Conservation (phyloP, 2,329 filamentous ascomycete genomes). For the Penicillium palitans region DNA sequence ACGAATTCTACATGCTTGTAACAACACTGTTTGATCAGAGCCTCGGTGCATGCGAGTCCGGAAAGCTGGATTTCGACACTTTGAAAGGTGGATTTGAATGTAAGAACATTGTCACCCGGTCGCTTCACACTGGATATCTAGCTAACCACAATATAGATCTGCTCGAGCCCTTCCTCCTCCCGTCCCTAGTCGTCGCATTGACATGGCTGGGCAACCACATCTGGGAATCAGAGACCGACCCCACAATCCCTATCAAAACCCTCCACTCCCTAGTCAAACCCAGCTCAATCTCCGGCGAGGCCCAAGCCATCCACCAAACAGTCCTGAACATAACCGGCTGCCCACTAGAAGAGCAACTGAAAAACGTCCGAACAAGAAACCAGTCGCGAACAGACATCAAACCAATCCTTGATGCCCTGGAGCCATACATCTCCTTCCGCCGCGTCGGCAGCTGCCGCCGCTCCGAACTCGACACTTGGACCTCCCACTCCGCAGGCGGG, state of each 20-base stretch:
- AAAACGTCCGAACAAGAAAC: conserved; percentile 51
- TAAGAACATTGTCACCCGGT: conserved; percentile 35
- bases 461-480: conserved; percentile 56
- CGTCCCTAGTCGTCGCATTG: conserved; percentile 60
- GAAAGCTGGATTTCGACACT: conserved; percentile 57
- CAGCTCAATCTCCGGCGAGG: conserved; percentile 59
- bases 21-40: conserved; percentile 64
- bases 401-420: conserved; percentile 53
- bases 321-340: conserved; percentile 59
- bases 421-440: conserved; percentile 53
- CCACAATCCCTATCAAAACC: conserved; percentile 55
- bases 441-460: conserved; percentile 48
- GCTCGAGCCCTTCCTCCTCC: conserved; percentile 63
- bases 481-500: conserved; percentile 46
- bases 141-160: conserved; percentile 48
- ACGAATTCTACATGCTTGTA: conserved; percentile 64
- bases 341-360: conserved; percentile 53
- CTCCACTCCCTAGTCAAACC: conserved; percentile 59
- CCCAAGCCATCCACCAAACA: conserved; percentile 60
- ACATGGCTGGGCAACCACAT: conserved; percentile 61
- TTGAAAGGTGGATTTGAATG: conserved; percentile 64
- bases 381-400: conserved; percentile 55
- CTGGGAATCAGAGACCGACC: conserved; percentile 51
- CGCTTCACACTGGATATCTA: background rate
- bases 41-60: conserved; percentile 57